Conservation (phyloP, 768 basidiomycete genomes). For the Cubamyces sp. region DNA sequence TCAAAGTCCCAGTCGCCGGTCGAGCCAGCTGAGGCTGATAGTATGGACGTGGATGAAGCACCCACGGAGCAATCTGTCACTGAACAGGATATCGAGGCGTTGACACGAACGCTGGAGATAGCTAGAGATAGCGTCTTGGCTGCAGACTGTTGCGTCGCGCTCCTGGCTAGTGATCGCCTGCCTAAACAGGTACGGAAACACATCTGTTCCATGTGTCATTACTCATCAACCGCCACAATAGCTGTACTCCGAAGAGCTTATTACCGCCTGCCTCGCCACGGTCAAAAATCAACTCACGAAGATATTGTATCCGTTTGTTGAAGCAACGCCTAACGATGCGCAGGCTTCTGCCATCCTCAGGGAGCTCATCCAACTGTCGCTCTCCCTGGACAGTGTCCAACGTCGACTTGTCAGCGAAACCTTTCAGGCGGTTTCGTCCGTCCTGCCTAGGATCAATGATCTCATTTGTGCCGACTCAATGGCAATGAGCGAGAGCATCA, state of each 20-base stretch:
- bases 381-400: slow-evolving; percentile 35
- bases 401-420: slow-evolving; percentile 64
- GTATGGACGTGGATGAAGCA: slow-evolving; percentile 31
- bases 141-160: slow-evolving; percentile 79
- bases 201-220: background rate
- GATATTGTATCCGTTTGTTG: slow-evolving; percentile 86
- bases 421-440: slow-evolving; percentile 71
- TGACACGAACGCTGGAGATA: slow-evolving; percentile 57
- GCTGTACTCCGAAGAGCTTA: slow-evolving; percentile 94
- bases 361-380: slow-evolving; percentile 49
- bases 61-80: slow-evolving; percentile 31
- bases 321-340: slow-evolving; percentile 54
- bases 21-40: slow-evolving; percentile 38
- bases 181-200: slow-evolving; percentile 74
- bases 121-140: slow-evolving; percentile 79
- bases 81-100: slow-evolving; percentile 52
- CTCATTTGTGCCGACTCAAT: slow-evolving; percentile 74
- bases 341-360: slow-evolving; percentile 53
- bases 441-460: slow-evolving; percentile 73
- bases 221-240: slow-evolving; percentile 34
- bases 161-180: slow-evolving; percentile 78
- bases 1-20: slow-evolving; percentile 50
- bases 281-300: slow-evolving; percentile 82
- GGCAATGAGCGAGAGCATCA: slow-evolving; percentile 87
- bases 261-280: slow-evolving; percentile 73